Percentiles rank a stretch among this genome's conserved stretches.
These are phyloP conservation scores for Eucalyptus guilfoylei DNA, from an alignment of 345 rosid genomes.

Conservation along the genomic window DNA sequence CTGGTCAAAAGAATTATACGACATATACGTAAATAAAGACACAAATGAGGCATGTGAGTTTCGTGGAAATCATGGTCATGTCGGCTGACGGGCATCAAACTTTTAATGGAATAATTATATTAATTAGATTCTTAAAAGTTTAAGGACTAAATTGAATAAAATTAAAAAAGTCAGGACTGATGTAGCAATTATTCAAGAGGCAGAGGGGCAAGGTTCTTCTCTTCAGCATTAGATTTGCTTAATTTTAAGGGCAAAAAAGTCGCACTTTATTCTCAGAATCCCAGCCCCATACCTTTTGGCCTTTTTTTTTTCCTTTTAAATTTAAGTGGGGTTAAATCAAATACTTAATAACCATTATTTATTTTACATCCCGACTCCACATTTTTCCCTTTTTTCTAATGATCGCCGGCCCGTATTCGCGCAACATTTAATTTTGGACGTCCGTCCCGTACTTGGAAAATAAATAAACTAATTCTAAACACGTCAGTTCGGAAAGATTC, in stretches of 20 bases:
- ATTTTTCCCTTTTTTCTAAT: not conserved
- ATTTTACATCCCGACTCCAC: not conserved
- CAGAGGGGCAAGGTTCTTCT: not conserved
- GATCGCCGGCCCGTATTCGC: not conserved
- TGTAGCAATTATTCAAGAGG: not conserved
- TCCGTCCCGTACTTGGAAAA: not conserved
- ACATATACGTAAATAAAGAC: not conserved
- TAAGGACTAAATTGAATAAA: not conserved
- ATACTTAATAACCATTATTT: not conserved
- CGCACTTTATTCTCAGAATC: not conserved
- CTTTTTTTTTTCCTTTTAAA: not conserved
- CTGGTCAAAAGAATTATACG: not conserved
- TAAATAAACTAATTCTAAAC: not conserved
- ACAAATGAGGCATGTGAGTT: not conserved
- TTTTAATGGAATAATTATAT: not conserved
- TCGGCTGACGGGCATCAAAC: fast-evolving
- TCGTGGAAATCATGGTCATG: not conserved
- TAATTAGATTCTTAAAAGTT: not conserved
- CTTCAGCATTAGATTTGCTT: not conserved
- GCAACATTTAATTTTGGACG: not conserved
- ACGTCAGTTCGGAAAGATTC: not conserved
- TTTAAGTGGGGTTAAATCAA: not conserved
- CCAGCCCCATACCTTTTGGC: not conserved
- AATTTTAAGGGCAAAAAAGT: not conserved
- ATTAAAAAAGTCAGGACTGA: not conserved